Percentiles rank a stretch among this genome's conserved stretches.
These are phyloP conservation scores for Penicillium sp. DNA, from an alignment of 2,329 filamentous ascomycete genomes.

Conservation along the genomic window DNA sequence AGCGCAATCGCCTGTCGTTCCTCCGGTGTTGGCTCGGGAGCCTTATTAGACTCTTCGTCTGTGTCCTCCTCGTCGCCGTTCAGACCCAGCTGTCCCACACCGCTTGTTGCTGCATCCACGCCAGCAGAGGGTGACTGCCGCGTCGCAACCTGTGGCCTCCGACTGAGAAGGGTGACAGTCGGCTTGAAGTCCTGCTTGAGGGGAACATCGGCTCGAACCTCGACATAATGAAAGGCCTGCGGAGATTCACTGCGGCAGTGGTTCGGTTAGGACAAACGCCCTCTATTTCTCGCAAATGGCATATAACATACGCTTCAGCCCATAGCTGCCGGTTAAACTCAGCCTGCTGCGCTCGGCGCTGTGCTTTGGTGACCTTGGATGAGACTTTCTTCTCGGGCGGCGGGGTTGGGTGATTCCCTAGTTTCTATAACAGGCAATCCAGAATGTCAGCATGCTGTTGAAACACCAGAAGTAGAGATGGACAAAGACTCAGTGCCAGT, in stretches of 20 bases:
- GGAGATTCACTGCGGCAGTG: constrained; percentile 62
- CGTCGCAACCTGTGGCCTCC: constrained; percentile 68
- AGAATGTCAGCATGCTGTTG: no score
- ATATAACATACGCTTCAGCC: constrained; percentile 71
- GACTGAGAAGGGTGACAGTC: constrained; percentile 77
- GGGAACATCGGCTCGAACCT: constrained; percentile 62
- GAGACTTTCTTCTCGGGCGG: constrained; percentile 46
- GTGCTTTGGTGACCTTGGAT: constrained; percentile 65
- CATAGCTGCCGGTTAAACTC: constrained; percentile 83
- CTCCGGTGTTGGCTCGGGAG: constrained; percentile 65
- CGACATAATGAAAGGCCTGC: constrained; percentile 71
- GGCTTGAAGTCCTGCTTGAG: constrained; percentile 73
- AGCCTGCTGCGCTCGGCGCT: constrained; percentile 74
- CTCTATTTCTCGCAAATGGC: not conserved
- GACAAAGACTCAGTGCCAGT: no score
- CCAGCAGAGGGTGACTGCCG: constrained; percentile 49
- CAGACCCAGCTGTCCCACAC: constrained; percentile 48
- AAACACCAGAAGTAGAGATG: no score
- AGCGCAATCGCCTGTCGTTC: constrained; percentile 76
- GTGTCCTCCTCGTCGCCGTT: constrained; percentile 61
- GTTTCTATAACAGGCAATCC: constrained; percentile 43
- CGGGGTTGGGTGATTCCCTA: constrained; percentile 40
- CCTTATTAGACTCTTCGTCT: constrained; percentile 59
- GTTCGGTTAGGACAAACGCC: constrained; percentile 7
- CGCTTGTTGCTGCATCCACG: constrained; percentile 42